Evolutionary conservation across 2,329 filamentous ascomycete species (phyloP), one percentile per base, ranked within the genome.

Genomic region (Alternaria consortialis): DNA sequence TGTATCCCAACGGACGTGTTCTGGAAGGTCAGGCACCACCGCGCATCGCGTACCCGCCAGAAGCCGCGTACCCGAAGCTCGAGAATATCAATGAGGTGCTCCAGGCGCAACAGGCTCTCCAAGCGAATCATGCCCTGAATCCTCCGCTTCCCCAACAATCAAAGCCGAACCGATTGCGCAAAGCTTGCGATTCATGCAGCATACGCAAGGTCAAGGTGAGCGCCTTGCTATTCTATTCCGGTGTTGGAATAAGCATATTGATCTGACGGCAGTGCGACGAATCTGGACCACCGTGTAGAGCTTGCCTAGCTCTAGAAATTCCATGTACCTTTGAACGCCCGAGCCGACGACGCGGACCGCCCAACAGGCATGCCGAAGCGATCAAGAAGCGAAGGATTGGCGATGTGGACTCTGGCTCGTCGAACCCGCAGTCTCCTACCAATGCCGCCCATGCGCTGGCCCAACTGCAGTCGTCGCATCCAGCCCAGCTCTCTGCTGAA

Each of bases 311-410:
- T 53, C 81, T 90, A 65, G 87, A 89, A 63, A 90, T 90, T 50
- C 87, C 87, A 27, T 91, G 88, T 74, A 90, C 88, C 58, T 90
- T 88, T 73, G 83, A 88, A 48, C 82, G 88, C 64, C 87, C 87
- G 27, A 89, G 85, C 72, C 83, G 86, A 58, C 83, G 88, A 60
- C 82, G 88, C 70, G 88, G 88, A 5, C 88, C 88, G 36, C 87
- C 88, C 32, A 91, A 90, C 69, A 81, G 85, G 65, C 87, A 90
- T 79, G 88, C 88, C 17, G 88, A 90, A 79, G 86, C 86, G 20
- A 85, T 90, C 70, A 90, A 90, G 80, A 87, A 84, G 70, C 84
- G 86, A 56, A 84, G 84, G 43, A 74, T 88, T 5, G 85, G 82
- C 61, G 81, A 81, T 9, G 62, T 62, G 12, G 81, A 62, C 17